These are phyloP conservation scores for Wickerhamomyces kurtzmanii DNA, from an alignment of 805 yeast species.

Conservation along the genomic window DNA sequence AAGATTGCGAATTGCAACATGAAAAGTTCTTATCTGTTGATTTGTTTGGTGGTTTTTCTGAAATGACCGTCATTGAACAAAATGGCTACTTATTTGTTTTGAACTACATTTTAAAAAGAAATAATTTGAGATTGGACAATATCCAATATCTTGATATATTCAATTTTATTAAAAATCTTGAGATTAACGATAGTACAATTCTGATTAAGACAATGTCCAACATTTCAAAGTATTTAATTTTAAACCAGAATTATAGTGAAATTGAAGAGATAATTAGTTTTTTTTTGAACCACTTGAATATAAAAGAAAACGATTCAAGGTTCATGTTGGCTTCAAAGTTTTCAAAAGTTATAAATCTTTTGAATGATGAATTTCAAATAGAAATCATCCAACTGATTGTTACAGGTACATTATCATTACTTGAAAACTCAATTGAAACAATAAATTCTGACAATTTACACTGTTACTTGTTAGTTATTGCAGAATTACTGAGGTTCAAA, in stretches of 20 bases:
- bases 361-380: constrained; percentile 25
- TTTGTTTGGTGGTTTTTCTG: constrained; percentile 10
- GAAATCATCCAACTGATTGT: constrained; percentile 29
- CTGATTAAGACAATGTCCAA: constrained; percentile 14
- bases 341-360: constrained; percentile 30
- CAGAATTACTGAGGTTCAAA: constrained; percentile 18
- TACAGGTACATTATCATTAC: constrained; percentile 7
- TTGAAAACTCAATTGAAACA: constrained; percentile 5
- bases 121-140: constrained; percentile 1
- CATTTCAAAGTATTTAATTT: constrained; percentile 11
- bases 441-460: constrained; percentile 22
- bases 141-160: constrained; percentile 31
- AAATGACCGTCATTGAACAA: constrained; percentile 1
- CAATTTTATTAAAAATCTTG: constrained; percentile 15
- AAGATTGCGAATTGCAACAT: constrained; percentile 8
- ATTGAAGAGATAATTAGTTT: constrained; percentile 41
- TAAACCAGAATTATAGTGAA: constrained; percentile 20
- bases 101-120: constrained; percentile 15
- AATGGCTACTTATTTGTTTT: constrained; percentile 9
- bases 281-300: constrained; percentile 32
- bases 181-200: constrained; percentile 1
- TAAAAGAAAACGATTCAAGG: constrained; percentile 46
- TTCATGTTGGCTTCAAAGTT: constrained; percentile 60
- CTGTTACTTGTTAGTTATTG: constrained; percentile 22
- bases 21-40: constrained; percentile 7